These are phyloP conservation scores for Tilletiaria anomala DNA, from an alignment of 1,284 basidiomycete genomes.

Conservation along the genomic window DNA sequence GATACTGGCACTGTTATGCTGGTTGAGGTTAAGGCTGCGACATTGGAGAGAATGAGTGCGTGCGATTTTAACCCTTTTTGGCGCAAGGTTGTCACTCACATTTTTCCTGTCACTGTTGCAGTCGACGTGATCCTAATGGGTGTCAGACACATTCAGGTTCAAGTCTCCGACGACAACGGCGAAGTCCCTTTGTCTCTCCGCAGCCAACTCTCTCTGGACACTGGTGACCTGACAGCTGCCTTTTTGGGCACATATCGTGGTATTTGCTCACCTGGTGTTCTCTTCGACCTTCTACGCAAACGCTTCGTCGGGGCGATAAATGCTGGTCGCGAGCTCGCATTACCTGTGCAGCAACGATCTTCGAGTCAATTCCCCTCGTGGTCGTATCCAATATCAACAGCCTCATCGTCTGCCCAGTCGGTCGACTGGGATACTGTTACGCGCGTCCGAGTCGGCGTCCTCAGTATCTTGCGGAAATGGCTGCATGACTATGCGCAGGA, in stretches of 20 bases:
- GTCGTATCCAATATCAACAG: no score
- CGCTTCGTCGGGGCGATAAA: conserved; percentile 28
- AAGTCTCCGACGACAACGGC: conserved; percentile 8
- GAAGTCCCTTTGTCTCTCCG: conserved; percentile 8
- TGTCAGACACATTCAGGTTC: conserved; percentile 19
- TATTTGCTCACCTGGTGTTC: conserved; percentile 16
- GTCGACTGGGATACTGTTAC: conserved; percentile 27
- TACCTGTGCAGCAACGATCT: conserved; percentile 14
- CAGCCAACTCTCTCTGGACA: conserved; percentile 21
- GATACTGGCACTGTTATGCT: conserved; percentile 16
- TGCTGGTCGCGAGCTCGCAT: conserved; percentile 27
- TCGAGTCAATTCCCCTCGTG: conserved; percentile 22
- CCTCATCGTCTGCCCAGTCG: conserved; percentile 14
- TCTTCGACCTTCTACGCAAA: conserved; percentile 30
- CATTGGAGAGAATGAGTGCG: conserved; percentile 20
- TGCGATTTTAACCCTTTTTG: neutral
- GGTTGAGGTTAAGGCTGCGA: conserved; percentile 24
- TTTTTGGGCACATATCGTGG: conserved; percentile 30
- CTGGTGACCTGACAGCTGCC: conserved; percentile 17
- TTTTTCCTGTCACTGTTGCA: conserved; percentile 1
- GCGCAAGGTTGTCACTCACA: no score
- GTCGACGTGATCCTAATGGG: conserved; percentile 36
- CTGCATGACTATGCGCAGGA: conserved; percentile 27
- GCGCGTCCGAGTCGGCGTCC: conserved; percentile 23
- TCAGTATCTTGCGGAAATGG: conserved; percentile 22